Evolutionary conservation across 257 asterid species (phyloP), one percentile per base, ranked within the genome.

Genomic region (Capsicum pubescens): DNA sequence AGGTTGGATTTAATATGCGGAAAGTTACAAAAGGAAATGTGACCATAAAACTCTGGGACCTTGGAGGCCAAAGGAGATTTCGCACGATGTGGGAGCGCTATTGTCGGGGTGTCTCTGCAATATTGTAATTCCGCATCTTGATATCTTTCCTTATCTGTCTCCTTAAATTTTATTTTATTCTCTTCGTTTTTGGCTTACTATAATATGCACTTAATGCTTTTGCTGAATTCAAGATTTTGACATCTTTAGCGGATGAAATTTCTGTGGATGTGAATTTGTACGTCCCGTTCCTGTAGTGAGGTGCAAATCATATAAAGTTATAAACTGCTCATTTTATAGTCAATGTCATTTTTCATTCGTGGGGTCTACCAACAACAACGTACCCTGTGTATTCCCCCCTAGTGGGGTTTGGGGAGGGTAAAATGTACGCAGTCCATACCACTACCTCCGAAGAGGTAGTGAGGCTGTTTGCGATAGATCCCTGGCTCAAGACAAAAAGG

Each of bases 51-150:
- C 94, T 95, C 48, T 95, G 99, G 99, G 99, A 95, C 84, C 93
- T 94, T 89, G 98, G 99, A 85, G 99, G 99, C 80, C 99, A 95
- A 87, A 86, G 94, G 5, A 94, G 98, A 87, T 95, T 93, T 59
- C 98, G 98, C 50, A 81, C 98, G 59, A 95, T 94, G 99, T 95
- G 99, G 99, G 99, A 95, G 89, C 98, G 98, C 42, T 95, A 95
- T 60, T 95, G 99, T 80, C 96, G 99, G 15, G 98, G 99, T 69
- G 99, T 93, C 92, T 87, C 98, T 35, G 98, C 97, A 36, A 95
- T 95, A 79, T 55, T 94, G 99, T 95, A 94, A 92, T 74, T 85
- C 83, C 46, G 78, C 7, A 50, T 76, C 63, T 76, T 76, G 9
- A 52, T 52, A 8, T 52, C 81, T 8, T 8, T 52, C 15, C 16